A percentile compares a stretch with the other conserved stretches of the same genome.
Conservation (phyloP, 352 stramenopile species). For the Thraustochytrium sp. region DNA sequence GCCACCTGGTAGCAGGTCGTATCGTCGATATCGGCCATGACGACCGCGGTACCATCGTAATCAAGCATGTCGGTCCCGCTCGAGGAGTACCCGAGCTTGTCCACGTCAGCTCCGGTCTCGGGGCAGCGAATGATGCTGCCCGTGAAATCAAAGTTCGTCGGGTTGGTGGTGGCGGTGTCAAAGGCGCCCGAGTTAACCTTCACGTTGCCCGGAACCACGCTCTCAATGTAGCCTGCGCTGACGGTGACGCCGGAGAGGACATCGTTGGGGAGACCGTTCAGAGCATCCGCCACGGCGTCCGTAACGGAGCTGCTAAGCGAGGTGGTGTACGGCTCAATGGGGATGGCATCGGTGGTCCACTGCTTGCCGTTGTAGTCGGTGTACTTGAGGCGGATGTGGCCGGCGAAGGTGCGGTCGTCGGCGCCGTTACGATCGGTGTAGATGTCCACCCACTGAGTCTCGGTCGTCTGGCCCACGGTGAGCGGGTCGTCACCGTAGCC, state of each 20-base stretch:
- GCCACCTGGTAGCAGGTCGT: conserved; percentile 16
- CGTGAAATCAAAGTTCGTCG: neutral
- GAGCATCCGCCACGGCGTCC: conserved; percentile 50
- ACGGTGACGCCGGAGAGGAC: conserved; percentile 36
- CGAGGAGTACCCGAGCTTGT: neutral
- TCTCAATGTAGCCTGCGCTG: conserved; percentile 20
- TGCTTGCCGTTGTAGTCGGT: conserved; percentile 60
- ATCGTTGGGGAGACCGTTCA: conserved; percentile 57
- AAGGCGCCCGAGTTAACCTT: neutral
- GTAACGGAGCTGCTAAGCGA: neutral
- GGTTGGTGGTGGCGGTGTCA: neutral
- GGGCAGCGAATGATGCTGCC: neutral
- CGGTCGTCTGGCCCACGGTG: conserved; percentile 63
- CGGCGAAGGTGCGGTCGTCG: conserved; percentile 48
- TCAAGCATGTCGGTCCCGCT: neutral
- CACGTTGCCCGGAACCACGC: neutral
- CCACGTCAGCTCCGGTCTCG: neutral
- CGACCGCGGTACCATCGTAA: neutral
- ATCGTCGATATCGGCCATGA: neutral
- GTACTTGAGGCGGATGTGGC: conserved; percentile 69
- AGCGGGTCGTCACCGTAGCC: conserved; percentile 75
- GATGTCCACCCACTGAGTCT: conserved; percentile 64
- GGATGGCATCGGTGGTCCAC: conserved; percentile 48
- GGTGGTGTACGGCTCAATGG: neutral
- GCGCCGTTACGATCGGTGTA: neutral